Conservation (phyloP, 192 early-diverging fungal species). For the Rhizoclosmatium globosum region DNA sequence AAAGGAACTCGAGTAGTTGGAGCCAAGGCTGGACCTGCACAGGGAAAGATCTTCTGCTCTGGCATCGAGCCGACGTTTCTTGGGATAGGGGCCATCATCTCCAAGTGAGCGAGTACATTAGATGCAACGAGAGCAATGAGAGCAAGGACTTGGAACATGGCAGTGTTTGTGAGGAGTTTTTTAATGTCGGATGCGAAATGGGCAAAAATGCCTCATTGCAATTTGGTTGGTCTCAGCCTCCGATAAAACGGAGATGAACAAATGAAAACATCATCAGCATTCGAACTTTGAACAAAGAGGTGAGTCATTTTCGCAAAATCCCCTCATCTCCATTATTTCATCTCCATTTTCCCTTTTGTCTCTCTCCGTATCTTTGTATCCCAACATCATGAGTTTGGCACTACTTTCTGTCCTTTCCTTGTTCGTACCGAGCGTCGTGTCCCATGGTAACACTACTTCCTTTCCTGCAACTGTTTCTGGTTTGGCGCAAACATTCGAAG, state of each 20-base stretch:
- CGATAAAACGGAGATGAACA: no score
- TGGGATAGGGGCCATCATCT: slow-evolving; percentile 26
- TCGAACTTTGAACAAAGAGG: background rate
- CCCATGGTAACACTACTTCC: background rate
- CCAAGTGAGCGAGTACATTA: slow-evolving; percentile 22
- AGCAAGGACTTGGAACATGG: background rate
- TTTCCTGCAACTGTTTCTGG: background rate
- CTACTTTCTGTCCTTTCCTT: background rate
- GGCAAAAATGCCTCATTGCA: background rate
- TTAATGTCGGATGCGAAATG: no score
- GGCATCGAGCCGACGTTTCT: slow-evolving; percentile 16
- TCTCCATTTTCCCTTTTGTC: no score
- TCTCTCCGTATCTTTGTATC: no score
- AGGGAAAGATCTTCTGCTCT: slow-evolving; percentile 22
- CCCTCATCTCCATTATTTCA: no score
- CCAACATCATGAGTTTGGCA: background rate
- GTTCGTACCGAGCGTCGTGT: background rate
- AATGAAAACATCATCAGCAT: background rate
- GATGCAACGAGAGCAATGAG: background rate
- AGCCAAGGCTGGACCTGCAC: slow-evolving; percentile 3
- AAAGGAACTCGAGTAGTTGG: slow-evolving; percentile 6
- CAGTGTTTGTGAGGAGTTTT: background rate
- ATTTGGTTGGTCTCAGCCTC: background rate
- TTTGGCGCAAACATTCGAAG: background rate
- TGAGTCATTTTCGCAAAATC: background rate